Evolutionary conservation across 2,329 filamentous ascomycete species (phyloP).

Genomic region (Colletotrichum agaves): DNA sequence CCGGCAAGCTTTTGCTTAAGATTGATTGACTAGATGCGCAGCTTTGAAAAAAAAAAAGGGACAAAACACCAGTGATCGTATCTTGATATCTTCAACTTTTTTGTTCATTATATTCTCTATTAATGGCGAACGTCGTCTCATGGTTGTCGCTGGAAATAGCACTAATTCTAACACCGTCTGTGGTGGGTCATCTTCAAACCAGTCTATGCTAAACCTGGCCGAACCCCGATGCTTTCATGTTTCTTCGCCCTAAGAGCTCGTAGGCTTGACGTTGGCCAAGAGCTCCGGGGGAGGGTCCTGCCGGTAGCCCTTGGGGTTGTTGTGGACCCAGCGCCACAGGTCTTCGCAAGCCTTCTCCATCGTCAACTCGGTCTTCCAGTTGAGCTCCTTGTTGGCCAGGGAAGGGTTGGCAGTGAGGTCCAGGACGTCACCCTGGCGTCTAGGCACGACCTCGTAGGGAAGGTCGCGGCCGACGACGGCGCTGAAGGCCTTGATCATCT

Average conservation of each 20-base stretch:
- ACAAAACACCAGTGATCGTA: neutral
- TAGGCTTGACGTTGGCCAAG: conserved; percentile 69
- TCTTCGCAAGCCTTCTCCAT: conserved; percentile 95
- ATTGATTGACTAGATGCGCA: conserved; percentile 52
- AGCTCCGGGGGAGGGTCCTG: conserved; percentile 90
- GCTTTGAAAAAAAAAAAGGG: neutral
- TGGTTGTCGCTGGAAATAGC: conserved; percentile 30
- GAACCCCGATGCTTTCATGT: neutral
- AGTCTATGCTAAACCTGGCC: neutral
- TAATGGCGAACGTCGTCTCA: conserved; percentile 24
- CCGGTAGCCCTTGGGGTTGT: conserved; percentile 95
- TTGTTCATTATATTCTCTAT: conserved; percentile 16
- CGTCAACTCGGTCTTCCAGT: conserved; percentile 90
- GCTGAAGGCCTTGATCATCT: conserved; percentile 97
- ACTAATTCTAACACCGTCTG: conserved; percentile 29
- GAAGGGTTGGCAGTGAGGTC: conserved; percentile 93
- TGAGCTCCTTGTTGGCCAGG: conserved; percentile 86
- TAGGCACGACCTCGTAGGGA: conserved; percentile 84
- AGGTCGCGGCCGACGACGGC: conserved; percentile 86
- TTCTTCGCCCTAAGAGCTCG: conserved; percentile 15
- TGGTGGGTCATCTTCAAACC: conserved; percentile 3
- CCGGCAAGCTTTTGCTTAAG: conserved; percentile 83
- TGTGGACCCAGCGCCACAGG: conserved; percentile 96
- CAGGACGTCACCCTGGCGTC: conserved; percentile 89
- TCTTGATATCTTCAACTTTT: conserved; percentile 14